Percentiles rank a stretch among this genome's conserved stretches.
These are phyloP conservation scores for Drechslerella coelobrocha DNA, from an alignment of 2,329 filamentous ascomycete genomes.

Conservation along the genomic window DNA sequence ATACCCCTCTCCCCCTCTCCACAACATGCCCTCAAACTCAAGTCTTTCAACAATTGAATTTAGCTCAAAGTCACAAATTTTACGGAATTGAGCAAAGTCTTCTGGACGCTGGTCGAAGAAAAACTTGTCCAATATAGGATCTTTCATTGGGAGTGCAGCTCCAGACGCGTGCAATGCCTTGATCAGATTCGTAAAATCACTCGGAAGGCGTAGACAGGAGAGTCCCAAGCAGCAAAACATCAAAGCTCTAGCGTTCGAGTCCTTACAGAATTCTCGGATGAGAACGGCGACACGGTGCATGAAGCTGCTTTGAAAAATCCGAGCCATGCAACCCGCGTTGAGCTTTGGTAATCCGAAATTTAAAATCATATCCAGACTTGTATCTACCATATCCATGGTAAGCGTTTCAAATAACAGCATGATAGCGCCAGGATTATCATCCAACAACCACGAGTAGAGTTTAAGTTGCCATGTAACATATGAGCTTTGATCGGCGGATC, in stretches of 20 bases:
- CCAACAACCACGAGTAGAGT: not conserved
- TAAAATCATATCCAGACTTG: too few species aligned
- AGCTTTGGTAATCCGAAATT: too few species aligned
- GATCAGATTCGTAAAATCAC: not conserved
- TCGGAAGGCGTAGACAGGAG: not conserved
- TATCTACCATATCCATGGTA: not conserved
- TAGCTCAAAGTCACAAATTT: not conserved
- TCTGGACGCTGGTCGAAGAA: too few species aligned
- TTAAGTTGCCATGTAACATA: not conserved
- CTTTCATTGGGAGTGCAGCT: not conserved
- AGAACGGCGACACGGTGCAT: too few species aligned
- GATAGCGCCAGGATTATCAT: not conserved
- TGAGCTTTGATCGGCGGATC: not conserved
- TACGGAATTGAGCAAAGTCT: not conserved
- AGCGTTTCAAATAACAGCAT: not conserved
- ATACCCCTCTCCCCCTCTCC: not conserved
- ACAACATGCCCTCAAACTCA: not conserved
- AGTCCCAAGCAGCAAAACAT: not conserved
- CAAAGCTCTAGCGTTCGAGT: not conserved
- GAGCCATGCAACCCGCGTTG: too few species aligned
- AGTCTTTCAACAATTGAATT: not conserved
- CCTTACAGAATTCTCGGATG: not conserved
- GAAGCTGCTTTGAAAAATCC: too few species aligned
- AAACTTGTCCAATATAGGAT: too few species aligned
- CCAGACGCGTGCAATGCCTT: not conserved